Conservation (phyloP, 2,329 filamentous ascomycete species). For the Sphaerulina vaccinii region DNA sequence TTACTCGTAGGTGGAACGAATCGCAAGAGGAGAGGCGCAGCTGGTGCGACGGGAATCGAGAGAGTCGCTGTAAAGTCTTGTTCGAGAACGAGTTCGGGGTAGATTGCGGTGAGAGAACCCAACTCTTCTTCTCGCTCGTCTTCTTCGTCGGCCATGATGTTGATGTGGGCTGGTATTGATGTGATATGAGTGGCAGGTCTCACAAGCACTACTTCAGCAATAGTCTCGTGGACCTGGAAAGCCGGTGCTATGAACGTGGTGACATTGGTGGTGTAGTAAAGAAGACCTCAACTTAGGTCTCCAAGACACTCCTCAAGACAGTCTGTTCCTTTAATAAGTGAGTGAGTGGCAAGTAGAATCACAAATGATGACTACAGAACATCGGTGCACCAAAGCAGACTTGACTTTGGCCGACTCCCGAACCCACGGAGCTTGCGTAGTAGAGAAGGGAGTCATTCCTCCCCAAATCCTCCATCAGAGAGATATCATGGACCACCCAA, state of each 20-base stretch:
- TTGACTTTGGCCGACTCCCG: conserved; percentile 7
- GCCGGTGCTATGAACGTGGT: conserved; percentile 29
- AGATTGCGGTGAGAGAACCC: conserved; percentile 60
- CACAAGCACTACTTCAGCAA: too few species aligned
- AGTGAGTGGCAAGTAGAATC: conserved; percentile 11
- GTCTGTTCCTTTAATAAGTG: background rate
- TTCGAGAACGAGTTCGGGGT: conserved; percentile 57
- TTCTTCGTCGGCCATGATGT: conserved; percentile 29
- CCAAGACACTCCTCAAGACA: background rate
- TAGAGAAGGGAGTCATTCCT: too few species aligned
- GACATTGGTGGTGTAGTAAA: conserved; percentile 18
- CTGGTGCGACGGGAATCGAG: conserved; percentile 56
- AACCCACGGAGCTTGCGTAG: background rate
- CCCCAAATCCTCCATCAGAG: too few species aligned
- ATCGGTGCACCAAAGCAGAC: conserved; percentile 3
- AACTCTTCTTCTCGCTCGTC: conserved; percentile 63
- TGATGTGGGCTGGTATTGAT: background rate
- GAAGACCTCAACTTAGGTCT: conserved; percentile 11
- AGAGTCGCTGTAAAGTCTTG: conserved; percentile 52
- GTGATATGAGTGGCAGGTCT: conserved; percentile 17
- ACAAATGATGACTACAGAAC: conserved; percentile 13
- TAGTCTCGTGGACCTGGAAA: conserved; percentile 22
- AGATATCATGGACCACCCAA: conserved; percentile 48
- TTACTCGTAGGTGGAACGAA: conserved; percentile 26
- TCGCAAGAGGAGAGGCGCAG: conserved; percentile 48